phyloP scores from a whole-genome alignment of 2,329 filamentous ascomycete genomes.

The Fusarium sterilihyphosum region DNA sequence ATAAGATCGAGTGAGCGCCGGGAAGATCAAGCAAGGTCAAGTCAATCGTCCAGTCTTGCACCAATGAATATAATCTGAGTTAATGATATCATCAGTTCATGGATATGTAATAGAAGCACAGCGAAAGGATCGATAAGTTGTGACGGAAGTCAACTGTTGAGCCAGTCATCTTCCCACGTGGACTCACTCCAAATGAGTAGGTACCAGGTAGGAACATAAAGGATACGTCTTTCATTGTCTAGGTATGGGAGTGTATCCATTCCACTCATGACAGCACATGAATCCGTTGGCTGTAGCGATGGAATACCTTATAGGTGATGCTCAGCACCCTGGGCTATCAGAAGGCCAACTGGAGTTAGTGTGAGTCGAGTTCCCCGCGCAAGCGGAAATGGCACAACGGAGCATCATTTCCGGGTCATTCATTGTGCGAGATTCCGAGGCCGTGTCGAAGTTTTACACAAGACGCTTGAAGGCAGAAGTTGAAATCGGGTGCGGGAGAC shows the following conservation, averaged over 20 bases:
- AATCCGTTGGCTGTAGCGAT: constrained; percentile 17
- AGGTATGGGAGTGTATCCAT: background rate
- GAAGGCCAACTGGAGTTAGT: constrained; percentile 10
- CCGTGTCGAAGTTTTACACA: background rate
- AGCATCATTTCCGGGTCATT: constrained; percentile 7
- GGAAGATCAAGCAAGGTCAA: constrained; percentile 1
- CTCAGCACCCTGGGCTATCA: background rate
- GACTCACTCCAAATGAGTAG: constrained; percentile 7
- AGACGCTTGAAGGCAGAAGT: background rate
- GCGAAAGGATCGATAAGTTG: constrained; percentile 9
- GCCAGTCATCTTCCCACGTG: constrained; percentile 30
- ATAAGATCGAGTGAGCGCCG: constrained; percentile 14
- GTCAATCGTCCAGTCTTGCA: background rate
- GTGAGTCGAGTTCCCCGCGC: constrained; percentile 4
- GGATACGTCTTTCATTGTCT: background rate
- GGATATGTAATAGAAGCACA: constrained; percentile 5
- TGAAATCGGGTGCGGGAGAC: constrained; percentile 19
- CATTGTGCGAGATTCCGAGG: background rate
- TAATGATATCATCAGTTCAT: constrained; percentile 5
- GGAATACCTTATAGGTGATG: background rate
- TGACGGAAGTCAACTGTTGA: background rate
- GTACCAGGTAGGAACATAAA: background rate
- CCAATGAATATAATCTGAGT: background rate
- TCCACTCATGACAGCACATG: background rate
- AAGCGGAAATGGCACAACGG: constrained; percentile 7